Evolutionary conservation across 306 rosid genomes (phyloP).

Genomic region (Fagus sylvatica): DNA sequence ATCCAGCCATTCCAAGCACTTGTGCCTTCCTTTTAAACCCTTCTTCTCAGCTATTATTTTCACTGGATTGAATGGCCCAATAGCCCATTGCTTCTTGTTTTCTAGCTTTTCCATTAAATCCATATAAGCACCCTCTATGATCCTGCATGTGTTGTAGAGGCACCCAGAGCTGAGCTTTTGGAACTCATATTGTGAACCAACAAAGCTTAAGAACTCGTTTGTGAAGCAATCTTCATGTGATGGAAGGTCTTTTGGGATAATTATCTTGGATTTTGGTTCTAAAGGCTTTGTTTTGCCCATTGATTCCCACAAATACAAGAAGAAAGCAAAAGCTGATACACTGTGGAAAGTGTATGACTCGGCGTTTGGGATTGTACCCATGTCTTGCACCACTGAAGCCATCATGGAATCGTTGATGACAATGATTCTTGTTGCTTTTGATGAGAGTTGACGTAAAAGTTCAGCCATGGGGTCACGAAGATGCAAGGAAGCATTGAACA

Average conservation of each 20-base stretch:
- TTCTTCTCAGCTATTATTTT: slow-evolving; percentile 13
- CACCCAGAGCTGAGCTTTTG: slow-evolving; percentile 36
- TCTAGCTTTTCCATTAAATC: slow-evolving; percentile 37
- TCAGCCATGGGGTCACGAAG: slow-evolving; percentile 40
- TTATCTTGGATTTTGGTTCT: neutral
- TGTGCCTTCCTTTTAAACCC: slow-evolving; percentile 1
- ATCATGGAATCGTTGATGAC: slow-evolving; percentile 65
- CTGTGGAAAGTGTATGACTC: slow-evolving; percentile 62
- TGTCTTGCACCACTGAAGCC: slow-evolving; percentile 55
- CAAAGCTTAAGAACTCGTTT: slow-evolving; percentile 35
- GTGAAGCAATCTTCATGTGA: slow-evolving; percentile 55
- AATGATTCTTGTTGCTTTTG: slow-evolving; percentile 37
- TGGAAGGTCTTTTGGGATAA: slow-evolving; percentile 43
- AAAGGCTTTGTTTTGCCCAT: slow-evolving; percentile 16
- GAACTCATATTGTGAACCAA: slow-evolving; percentile 32
- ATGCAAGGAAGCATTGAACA: slow-evolving; percentile 42
- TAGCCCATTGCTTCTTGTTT: slow-evolving; percentile 53
- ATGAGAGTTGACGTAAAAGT: slow-evolving; percentile 46
- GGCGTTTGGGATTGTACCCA: slow-evolving; percentile 32
- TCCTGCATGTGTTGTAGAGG: slow-evolving; percentile 51
- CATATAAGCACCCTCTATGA: slow-evolving; percentile 49
- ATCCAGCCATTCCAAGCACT: slow-evolving; percentile 60
- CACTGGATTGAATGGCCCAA: slow-evolving; percentile 66
- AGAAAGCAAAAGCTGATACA: slow-evolving; percentile 58
- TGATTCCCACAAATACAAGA: slow-evolving; percentile 35